These are phyloP conservation scores for Penicillium sp. DNA, from an alignment of 2,329 filamentous ascomycete genomes.

Conservation along the genomic window DNA sequence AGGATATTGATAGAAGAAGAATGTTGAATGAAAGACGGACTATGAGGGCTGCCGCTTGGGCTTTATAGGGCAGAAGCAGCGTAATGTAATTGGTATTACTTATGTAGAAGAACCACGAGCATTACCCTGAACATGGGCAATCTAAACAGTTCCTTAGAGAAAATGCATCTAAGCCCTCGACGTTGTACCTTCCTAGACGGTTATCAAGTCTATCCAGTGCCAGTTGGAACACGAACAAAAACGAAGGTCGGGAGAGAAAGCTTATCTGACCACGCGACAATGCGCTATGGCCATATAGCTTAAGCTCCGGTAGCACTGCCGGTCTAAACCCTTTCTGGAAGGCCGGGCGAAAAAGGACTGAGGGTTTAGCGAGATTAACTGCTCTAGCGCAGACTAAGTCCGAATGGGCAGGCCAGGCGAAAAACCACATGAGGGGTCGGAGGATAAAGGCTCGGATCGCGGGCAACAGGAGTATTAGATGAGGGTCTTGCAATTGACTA, in stretches of 20 bases:
- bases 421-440: slow-evolving; percentile 4
- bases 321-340: neutral
- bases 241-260: neutral
- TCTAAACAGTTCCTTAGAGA: slow-evolving; percentile 13
- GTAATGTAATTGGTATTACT: too few species aligned
- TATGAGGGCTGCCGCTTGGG: too few species aligned
- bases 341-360: neutral
- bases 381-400: neutral
- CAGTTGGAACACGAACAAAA: neutral
- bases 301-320: neutral
- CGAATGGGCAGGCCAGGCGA: neutral
- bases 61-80: too few species aligned
- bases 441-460: neutral
- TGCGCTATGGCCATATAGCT: neutral
- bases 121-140: too few species aligned
- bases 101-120: too few species aligned
- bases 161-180: neutral
- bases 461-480: neutral
- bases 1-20: neutral
- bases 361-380: neutral
- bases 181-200: neutral
- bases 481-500: neutral
- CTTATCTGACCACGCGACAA: neutral
- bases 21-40: too few species aligned
- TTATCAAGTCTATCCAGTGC: neutral